Base-by-base conservation (phyloP, 257 asterid genomes). In the Verbascum thapsus region DNA sequence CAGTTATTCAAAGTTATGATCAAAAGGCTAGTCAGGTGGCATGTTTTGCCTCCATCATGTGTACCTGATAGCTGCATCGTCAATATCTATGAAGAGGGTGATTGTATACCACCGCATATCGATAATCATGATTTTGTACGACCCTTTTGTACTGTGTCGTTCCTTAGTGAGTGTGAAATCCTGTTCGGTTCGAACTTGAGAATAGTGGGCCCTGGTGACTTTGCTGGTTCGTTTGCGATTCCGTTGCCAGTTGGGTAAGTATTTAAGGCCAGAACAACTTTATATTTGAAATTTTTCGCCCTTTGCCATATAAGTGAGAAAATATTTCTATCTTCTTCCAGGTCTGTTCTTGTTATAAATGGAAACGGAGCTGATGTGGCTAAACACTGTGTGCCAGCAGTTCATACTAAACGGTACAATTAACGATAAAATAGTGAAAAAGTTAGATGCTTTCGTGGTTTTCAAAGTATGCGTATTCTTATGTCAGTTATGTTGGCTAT, bases 51-150 rank as follows among this genome's bases (percentile, higher is more conserved):
- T 6, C 79, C 88, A 7, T 73, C 83, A 0, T 87, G 96, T 65
- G 78, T 88, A n/a, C 98, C 98, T 0, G 83, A 90, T 66, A 90
- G 98, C 67, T 90, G 98, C 64, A 90, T 90, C 5, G 98, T 90
- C 65, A 90, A 90, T 67, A 88, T 90, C 15, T 90, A 90, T 13
- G 95, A 90, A 0, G 83, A 88, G 69, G 98, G 90, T 13, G 98
- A 90, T 71, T 88, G 98, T 45, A 90, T 90, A 78, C 98, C 98
- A 0, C 98, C 98, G 34, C 98, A 88, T 67, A 85, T 90, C 15
- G 98, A 90, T 61, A 83, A 85, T 77, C 96, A 81, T 10, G 98
- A 90, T 68, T 90, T 90, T 56, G 79, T 87, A 44, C 72, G 98
- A 30, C 98, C 98, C 26, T 90, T 90, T 61, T 83, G 95, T 68